Percentiles rank a stretch among this genome's conserved stretches.
Evolutionary conservation across 1,284 basidiomycete genomes (phyloP).

Genomic region (Leccinum pachyderme): DNA sequence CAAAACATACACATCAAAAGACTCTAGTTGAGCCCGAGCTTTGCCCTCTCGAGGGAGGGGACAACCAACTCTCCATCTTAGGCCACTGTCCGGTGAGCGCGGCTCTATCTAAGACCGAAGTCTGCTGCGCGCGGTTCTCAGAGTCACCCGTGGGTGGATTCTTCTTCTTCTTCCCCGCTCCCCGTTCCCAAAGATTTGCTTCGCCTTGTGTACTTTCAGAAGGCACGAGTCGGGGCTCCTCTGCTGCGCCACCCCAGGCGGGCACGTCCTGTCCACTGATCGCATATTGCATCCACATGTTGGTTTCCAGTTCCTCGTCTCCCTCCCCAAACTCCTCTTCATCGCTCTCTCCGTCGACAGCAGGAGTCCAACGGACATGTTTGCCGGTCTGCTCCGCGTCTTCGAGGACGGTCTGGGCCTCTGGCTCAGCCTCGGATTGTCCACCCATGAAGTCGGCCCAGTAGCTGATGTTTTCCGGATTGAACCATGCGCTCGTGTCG

Average conservation of each 20-base stretch:
- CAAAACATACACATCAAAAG: constrained; percentile 22
- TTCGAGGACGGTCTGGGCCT: constrained; percentile 8
- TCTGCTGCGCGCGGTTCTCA: constrained; percentile 27
- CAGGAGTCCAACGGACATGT: constrained; percentile 38
- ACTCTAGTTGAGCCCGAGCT: constrained; percentile 32
- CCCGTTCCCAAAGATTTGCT: constrained; percentile 22
- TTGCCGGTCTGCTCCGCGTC: constrained; percentile 19
- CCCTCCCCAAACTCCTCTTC: constrained; percentile 21
- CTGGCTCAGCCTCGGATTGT: constrained; percentile 12
- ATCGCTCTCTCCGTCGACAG: constrained; percentile 18
- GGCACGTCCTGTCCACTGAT: constrained; percentile 28
- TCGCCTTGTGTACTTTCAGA: constrained; percentile 9
- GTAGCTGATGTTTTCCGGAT: constrained; percentile 27
- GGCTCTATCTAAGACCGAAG: constrained; percentile 29
- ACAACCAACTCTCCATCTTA: constrained; percentile 35
- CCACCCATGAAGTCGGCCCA: constrained; percentile 29
- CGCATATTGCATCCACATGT: constrained; percentile 32
- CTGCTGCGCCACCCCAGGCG: constrained; percentile 3
- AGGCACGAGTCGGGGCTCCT: constrained; percentile 3
- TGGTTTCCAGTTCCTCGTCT: constrained; percentile 18
- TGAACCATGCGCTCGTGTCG: constrained; percentile 23
- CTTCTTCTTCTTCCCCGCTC: constrained; percentile 23
- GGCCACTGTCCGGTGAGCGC: constrained; percentile 31
- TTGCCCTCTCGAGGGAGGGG: constrained; percentile 30
- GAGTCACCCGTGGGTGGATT: constrained; percentile 13